phyloP scores from a whole-genome alignment of 345 rosid genomes.

The Streptanthus diversifolius region DNA sequence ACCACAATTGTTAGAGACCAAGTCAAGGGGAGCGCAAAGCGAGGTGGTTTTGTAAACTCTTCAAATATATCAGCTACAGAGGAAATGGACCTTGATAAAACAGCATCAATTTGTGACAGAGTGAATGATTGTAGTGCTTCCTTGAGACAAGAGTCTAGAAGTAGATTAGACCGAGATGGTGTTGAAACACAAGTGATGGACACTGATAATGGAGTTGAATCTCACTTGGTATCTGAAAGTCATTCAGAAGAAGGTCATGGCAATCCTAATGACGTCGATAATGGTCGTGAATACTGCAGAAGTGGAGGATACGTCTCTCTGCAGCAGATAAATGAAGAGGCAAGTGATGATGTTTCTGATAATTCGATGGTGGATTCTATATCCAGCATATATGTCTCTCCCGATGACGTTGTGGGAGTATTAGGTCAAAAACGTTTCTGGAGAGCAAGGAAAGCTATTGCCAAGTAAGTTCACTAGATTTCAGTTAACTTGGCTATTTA shows the following conservation, averaged over 20 bases:
- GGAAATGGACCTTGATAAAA: conserved; percentile 25
- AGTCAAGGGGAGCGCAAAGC: conserved; percentile 33
- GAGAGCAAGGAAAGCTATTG: conserved; percentile 88
- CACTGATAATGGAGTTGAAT: conserved; percentile 32
- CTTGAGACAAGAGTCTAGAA: conserved; percentile 36
- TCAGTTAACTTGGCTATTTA: not conserved
- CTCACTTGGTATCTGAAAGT: conserved; percentile 28
- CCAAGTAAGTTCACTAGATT: conserved; percentile 58
- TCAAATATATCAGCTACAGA: conserved; percentile 16
- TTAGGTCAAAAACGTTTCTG: conserved; percentile 89
- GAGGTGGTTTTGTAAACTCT: conserved; percentile 27
- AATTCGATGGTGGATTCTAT: conserved; percentile 65
- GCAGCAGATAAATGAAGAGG: conserved; percentile 44
- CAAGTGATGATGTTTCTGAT: conserved; percentile 50
- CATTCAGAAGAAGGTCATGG: conserved; percentile 33
- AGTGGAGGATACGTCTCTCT: conserved; percentile 31
- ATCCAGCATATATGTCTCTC: conserved; percentile 54
- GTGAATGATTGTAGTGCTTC: conserved; percentile 32
- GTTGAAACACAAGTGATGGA: conserved; percentile 15
- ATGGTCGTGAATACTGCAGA: conserved; percentile 29
- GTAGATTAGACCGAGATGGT: conserved; percentile 27
- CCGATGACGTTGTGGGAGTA: conserved; percentile 82
- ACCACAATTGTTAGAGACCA: conserved; percentile 22
- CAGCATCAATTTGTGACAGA: conserved; percentile 30
- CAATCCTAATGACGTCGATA: conserved; percentile 36